phyloP scores from a whole-genome alignment of 148 eudicot species.

The Talinum fruticosum region DNA sequence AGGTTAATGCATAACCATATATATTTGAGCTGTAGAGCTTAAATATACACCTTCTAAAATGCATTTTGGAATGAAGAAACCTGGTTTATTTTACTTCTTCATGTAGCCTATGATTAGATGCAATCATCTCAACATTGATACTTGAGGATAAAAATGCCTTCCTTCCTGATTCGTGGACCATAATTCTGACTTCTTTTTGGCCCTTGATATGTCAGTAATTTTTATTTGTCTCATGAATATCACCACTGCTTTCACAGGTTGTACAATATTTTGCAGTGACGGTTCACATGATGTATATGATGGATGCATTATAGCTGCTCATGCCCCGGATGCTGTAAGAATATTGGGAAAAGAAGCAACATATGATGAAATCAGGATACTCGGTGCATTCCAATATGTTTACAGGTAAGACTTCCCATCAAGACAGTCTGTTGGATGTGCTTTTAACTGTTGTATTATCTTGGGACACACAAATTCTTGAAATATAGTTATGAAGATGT shows the following conservation, averaged over 20 bases:
- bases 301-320: slow-evolving; percentile 73
- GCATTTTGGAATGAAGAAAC: too few relatives aligned
- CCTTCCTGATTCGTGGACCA: neutral
- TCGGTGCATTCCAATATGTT: slow-evolving; percentile 91
- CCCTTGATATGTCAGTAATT: neutral
- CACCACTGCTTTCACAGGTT: slow-evolving; percentile 46
- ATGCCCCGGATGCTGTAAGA: slow-evolving; percentile 81
- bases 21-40: neutral
- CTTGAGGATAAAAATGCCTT: neutral
- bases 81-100: neutral
- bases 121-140: neutral
- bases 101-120: too few relatives aligned
- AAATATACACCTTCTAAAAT: neutral
- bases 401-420: slow-evolving; percentile 51
- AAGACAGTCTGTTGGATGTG: neutral
- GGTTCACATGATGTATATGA: slow-evolving; percentile 59
- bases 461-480: neutral
- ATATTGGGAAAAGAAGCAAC: slow-evolving; percentile 79
- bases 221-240: neutral
- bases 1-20: too few relatives aligned
- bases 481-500: neutral
- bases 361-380: slow-evolving; percentile 61
- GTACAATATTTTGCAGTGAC: slow-evolving; percentile 49
- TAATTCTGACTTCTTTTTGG: neutral
- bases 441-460: neutral